These are phyloP conservation scores for Daldinia sp. DNA, from an alignment of 2,329 filamentous ascomycete species.

Conservation along the genomic window DNA sequence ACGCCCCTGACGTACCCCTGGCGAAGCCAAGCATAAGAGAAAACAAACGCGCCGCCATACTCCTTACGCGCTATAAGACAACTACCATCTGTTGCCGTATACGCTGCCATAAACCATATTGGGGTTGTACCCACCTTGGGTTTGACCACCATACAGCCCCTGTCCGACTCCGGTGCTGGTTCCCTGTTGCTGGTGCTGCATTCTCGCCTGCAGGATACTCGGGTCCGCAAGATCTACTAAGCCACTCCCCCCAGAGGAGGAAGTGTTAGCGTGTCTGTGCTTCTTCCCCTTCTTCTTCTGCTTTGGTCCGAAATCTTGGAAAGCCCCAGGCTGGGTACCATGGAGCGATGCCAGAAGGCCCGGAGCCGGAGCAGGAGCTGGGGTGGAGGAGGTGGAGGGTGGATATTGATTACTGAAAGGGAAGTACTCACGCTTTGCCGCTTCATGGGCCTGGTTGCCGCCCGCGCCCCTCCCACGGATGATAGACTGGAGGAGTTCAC, in stretches of 20 bases:
- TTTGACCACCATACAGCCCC: slow-evolving; percentile 87
- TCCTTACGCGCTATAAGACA: slow-evolving; percentile 34
- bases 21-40: slow-evolving; percentile 43
- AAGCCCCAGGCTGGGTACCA: slow-evolving; percentile 82
- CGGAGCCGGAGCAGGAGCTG: slow-evolving; percentile 90
- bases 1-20: slow-evolving; percentile 43
- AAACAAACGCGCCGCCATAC: slow-evolving; percentile 36
- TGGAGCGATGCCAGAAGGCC: slow-evolving; percentile 92
- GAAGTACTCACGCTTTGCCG: slow-evolving; percentile 98
- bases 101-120: slow-evolving; percentile 81
- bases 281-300: slow-evolving; percentile 99
- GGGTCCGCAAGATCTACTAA: slow-evolving; percentile 99
- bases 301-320: slow-evolving; percentile 93
- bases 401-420: slow-evolving; percentile 89
- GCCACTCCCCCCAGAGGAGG: slow-evolving; percentile 98
- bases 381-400: slow-evolving; percentile 80
- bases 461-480: slow-evolving; percentile 74
- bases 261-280: slow-evolving; percentile 99
- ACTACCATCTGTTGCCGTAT: slow-evolving; percentile 74
- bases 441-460: slow-evolving; percentile 78
- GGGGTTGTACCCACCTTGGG: slow-evolving; percentile 94
- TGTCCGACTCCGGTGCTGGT: slow-evolving; percentile 85
- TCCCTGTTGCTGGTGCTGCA: slow-evolving; percentile 82
- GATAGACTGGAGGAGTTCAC: slow-evolving; percentile 83
- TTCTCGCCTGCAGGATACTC: slow-evolving; percentile 97